Evolutionary conservation across 768 basidiomycete species (phyloP), one percentile per base, ranked within the genome.

Genomic region (Phylloporus sp.): DNA sequence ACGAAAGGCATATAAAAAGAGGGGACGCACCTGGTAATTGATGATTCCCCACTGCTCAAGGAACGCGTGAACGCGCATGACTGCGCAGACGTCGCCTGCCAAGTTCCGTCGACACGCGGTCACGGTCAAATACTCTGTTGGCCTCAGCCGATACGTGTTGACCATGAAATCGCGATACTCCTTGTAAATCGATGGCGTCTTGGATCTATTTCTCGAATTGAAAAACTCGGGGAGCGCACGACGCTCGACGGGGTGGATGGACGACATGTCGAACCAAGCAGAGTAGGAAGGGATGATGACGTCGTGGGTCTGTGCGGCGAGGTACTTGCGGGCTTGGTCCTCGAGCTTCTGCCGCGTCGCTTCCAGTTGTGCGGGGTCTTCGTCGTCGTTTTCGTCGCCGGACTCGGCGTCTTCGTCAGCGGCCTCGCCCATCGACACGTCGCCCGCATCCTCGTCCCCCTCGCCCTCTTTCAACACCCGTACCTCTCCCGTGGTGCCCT

Each of bases 91-190:
- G 65, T 99, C 96, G 36, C 96, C 96, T 5, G 95, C 95, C 53
- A 99, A 69, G 68, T 99, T 99, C 53, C 96, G 72, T 61, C 96
- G 69, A 64, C 96, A 99, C 2, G 95, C 95, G 2, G 96, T 99
- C 48, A 98, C 90, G 15, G 96, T 99, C 48, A 99, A 77, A 59
- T 99, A 99, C 65, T 99, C 96, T 20, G 79, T 79, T 2, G 96
- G 96, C 41, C 96, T 78, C 31, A 99, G 75, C 41, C 96, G 78
- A 68, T 97, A 98, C 2, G 96, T 93, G 71, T 99, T 97, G 66
- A 99, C 82, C 95, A 99, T 99, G 58, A 99, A 99, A 74, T 99
- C 95, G 50, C 96, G 83, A 61, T 99, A 99, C 65, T 99, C 95
- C 67, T 98, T 98, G 75, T 98, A 99, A 52, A 97, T 92, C 17